These are phyloP conservation scores for Euphorbia tirucalli DNA, from an alignment of 345 rosid genomes.

Conservation along the genomic window DNA sequence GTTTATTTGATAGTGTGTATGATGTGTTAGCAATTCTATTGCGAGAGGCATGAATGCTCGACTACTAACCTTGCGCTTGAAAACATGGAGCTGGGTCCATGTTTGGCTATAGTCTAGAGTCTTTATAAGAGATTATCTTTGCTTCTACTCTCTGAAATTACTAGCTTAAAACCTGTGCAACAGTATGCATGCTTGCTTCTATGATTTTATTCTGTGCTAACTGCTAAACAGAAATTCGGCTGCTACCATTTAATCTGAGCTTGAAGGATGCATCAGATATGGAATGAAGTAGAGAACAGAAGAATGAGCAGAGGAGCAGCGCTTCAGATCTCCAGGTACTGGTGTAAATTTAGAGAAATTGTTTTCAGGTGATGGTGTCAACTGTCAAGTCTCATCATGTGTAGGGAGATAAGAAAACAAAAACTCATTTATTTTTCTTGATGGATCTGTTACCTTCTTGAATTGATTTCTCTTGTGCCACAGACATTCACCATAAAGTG, in stretches of 20 bases:
- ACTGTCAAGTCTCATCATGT: not conserved
- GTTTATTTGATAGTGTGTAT: not conserved
- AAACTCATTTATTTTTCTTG: not conserved
- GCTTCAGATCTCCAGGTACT: not conserved
- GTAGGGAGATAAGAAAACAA: not conserved
- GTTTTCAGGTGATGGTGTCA: not conserved
- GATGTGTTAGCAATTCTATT: not conserved
- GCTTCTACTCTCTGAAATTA: not conserved
- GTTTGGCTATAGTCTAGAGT: not conserved
- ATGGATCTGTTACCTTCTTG: not conserved
- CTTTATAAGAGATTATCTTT: not conserved
- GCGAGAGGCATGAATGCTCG: not conserved
- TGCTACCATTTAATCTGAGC: not conserved
- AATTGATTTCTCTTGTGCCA: not conserved
- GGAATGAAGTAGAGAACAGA: not conserved
- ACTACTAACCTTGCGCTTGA: not conserved
- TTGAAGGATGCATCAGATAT: not conserved
- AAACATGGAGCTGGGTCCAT: not conserved
- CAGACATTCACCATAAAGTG: not conserved
- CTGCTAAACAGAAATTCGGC: not conserved
- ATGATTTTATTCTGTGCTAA: not conserved
- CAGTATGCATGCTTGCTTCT: not conserved
- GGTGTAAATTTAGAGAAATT: not conserved
- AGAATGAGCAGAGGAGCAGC: not conserved
- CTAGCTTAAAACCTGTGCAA: not conserved